Percentiles rank a stretch among this genome's conserved stretches.
Evolutionary conservation across 169 alveolate genomes (phyloP).

Genomic region (Eimeria acervulina): DNA sequence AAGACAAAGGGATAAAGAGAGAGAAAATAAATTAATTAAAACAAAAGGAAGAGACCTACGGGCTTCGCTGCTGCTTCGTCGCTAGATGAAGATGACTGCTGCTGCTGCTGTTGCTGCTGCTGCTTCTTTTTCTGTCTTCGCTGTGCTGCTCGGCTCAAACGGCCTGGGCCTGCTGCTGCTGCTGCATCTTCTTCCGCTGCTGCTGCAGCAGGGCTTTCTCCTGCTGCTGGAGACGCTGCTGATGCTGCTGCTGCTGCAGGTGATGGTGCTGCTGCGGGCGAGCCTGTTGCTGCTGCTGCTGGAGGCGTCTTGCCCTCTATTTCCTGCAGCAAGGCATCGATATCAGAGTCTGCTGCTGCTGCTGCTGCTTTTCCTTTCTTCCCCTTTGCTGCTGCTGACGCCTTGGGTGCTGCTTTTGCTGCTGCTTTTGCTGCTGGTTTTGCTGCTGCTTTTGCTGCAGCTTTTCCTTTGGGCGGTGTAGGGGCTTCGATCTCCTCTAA

Average conservation of each 20-base stretch:
- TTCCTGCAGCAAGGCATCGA: neutral
- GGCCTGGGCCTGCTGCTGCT: no score
- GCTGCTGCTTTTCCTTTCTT: constrained; percentile 48
- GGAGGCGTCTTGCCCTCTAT: constrained; percentile 43
- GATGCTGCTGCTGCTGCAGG: neutral
- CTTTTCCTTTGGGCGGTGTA: neutral
- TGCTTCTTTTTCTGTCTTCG: no score
- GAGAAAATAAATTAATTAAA: neutral
- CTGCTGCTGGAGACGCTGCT: neutral
- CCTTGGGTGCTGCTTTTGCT: neutral
- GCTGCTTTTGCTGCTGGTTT: constrained; percentile 24
- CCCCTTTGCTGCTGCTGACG: constrained; percentile 39
- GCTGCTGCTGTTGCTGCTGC: neutral
- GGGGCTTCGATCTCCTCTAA: neutral
- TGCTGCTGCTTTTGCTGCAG: constrained; percentile 11
- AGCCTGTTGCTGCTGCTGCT: constrained; percentile 38
- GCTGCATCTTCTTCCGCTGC: neutral
- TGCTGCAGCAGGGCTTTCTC: constrained; percentile 38
- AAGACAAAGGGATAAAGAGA: no score
- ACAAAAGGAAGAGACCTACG: neutral
- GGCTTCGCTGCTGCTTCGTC: neutral
- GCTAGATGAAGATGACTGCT: neutral
- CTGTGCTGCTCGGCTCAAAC: no score
- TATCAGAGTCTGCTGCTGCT: neutral
- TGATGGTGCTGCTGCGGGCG: neutral